Evolutionary conservation across 257 asterid species (phyloP).

Genomic region (Lycium ferocissimum): DNA sequence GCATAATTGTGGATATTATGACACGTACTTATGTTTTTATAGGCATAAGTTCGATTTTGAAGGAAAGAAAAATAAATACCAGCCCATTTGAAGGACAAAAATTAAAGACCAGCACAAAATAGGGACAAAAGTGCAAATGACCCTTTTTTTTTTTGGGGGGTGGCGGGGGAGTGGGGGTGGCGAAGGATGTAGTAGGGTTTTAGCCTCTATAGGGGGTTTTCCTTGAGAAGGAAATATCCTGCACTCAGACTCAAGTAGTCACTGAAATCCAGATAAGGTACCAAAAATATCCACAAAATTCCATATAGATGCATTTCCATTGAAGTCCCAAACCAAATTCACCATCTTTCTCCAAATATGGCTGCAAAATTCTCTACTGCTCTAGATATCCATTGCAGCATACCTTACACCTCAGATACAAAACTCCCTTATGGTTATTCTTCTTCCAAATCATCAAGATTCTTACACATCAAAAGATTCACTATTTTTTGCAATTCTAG

Average conservation of each 20-base stretch:
- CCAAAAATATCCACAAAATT: conserved; percentile 33
- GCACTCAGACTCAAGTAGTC: neutral
- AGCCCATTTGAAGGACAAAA: too few relatives aligned
- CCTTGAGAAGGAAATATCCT: neutral
- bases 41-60: too few relatives aligned
- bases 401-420: conserved; percentile 54
- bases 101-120: too few relatives aligned
- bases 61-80: too few relatives aligned
- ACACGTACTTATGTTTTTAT: too few relatives aligned
- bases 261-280: conserved; percentile 48
- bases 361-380: conserved; percentile 67
- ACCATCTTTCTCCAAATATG: conserved; percentile 46
- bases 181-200: neutral
- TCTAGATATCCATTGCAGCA: conserved; percentile 40
- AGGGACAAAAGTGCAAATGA: too few relatives aligned
- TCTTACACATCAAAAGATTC: conserved; percentile 49
- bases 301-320: conserved; percentile 18
- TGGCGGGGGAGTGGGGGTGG: too few relatives aligned
- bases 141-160: too few relatives aligned
- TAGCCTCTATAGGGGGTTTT: neutral
- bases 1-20: too few relatives aligned
- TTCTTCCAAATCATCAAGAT: conserved; percentile 41
- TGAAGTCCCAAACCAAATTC: conserved; percentile 10
- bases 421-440: conserved; percentile 45
- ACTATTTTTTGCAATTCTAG: conserved; percentile 51